Base-by-base conservation (phyloP, 2,329 filamentous ascomycete species). In the Graphilbum ipis-grandicollis region DNA sequence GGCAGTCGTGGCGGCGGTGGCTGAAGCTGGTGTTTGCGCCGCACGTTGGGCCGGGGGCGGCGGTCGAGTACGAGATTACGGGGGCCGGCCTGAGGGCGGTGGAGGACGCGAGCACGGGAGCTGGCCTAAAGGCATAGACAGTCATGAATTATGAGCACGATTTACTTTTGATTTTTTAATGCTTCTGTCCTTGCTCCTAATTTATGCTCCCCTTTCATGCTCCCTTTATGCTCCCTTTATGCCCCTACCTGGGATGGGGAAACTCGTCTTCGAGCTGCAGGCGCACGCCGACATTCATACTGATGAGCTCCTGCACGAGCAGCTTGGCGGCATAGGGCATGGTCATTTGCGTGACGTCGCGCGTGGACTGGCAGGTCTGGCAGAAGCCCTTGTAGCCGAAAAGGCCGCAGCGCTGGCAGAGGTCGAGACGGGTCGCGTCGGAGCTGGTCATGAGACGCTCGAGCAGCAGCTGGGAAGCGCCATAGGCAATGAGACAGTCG, bases 281-380 rank as follows among this genome's bases (percentile, higher is more conserved):
- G 40, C 81, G 69, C 41, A 93, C 88, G 43, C 86, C 81, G n/a
- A 98, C 84, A 56, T 98, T 98, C 90, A 98, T 98, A 56, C 84
- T 93, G 52, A 93, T 78, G 50, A 98, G 59, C 60, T 98, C 90
- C 62, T 98, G 90, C 34, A 96, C 83, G 39, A 98, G 62, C 52
- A 98, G 60, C 67, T 98, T 96, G 1, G 90, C 90, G 15, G 90
- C 90, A 57, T 98, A 98, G 25, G 90, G 90, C 69, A 98, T 92
- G 25, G 79, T 88, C 79, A 98, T 93, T 56, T 80, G 79, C 14
- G 84, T 79, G 19, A 98, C 83, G 22, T 79, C 75, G 39, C 79
- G 71, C 29, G 81, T 86, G 47, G 75, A 84, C 62, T 83, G 76
- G 59, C 90, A 98, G 5, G 81, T 85, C 59, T 92, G 82, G 55